phyloP scores from a whole-genome alignment of 1,139 yeast genomes.

The Wickerhamiella pararugosa region DNA sequence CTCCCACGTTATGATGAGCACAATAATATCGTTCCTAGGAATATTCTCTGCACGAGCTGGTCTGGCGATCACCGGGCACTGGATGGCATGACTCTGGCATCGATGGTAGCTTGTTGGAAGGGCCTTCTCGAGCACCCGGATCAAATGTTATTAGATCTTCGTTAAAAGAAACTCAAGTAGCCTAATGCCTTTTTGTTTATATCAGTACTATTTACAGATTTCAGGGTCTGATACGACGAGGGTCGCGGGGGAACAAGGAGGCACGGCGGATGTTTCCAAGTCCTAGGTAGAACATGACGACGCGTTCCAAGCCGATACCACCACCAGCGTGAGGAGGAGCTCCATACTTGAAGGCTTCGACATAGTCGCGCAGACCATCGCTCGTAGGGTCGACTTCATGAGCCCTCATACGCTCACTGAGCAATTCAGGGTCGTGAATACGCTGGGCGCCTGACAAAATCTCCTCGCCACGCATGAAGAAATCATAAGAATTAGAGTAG shows the following conservation, averaged over 20 bases:
- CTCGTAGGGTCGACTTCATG: conserved; percentile 71
- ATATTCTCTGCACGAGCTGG: conserved; percentile 24
- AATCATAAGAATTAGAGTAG: conserved; percentile 82
- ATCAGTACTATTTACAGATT: background rate
- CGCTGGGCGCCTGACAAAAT: conserved; percentile 98
- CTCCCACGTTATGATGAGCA: conserved; percentile 20
- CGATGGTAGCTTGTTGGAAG: conserved; percentile 22
- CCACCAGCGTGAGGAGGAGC: conserved; percentile 99
- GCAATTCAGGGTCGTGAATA: conserved; percentile 79
- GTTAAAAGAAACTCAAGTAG: too few relatives aligned
- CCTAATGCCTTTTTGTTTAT: too few relatives aligned
- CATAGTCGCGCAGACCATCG: conserved; percentile 79
- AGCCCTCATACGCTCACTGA: conserved; percentile 63
- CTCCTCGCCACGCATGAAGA: conserved; percentile 99
- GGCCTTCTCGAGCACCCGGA: conserved; percentile 16
- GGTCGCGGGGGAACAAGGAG: conserved; percentile 97
- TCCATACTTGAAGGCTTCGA: conserved; percentile 83
- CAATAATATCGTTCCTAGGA: conserved; percentile 19
- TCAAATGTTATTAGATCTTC: conserved; percentile 5
- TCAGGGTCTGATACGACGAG: conserved; percentile 74
- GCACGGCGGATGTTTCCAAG: conserved; percentile 96
- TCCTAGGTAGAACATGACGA: conserved; percentile 93
- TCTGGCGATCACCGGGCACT: conserved; percentile 26
- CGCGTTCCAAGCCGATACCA: conserved; percentile 98
- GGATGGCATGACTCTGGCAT: conserved; percentile 26